phyloP scores from a whole-genome alignment of 2,329 filamentous ascomycete genomes.

The Pseudocercospora musae region DNA sequence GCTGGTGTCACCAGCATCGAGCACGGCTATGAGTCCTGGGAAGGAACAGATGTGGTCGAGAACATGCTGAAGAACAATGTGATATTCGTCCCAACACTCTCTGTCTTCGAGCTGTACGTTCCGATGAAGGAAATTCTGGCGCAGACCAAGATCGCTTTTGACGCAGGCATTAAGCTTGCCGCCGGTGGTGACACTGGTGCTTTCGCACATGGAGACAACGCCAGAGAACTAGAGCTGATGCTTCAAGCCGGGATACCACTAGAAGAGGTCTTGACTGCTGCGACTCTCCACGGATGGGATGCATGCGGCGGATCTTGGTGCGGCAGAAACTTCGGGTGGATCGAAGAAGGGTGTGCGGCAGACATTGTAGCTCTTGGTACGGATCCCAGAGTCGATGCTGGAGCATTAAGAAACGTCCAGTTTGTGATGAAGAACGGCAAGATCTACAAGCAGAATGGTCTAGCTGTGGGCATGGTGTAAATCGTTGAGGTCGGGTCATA shows the following conservation, averaged over 20 bases:
- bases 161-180: constrained; percentile 50
- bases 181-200: constrained; percentile 55
- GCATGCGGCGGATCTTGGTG: constrained; percentile 53
- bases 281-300: constrained; percentile 54
- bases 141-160: constrained; percentile 45
- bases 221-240: constrained; percentile 55
- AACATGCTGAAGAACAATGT: constrained; percentile 45
- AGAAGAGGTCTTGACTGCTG: constrained; percentile 50
- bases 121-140: constrained; percentile 27
- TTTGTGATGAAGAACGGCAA: constrained; percentile 59
- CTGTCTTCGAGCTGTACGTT: constrained; percentile 41
- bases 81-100: constrained; percentile 55
- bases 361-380: constrained; percentile 52
- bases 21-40: constrained; percentile 28
- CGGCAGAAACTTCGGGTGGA: constrained; percentile 52
- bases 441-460: constrained; percentile 45
- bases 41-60: constrained; percentile 42
- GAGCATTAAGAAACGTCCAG: constrained; percentile 46
- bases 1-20: constrained; percentile 36
- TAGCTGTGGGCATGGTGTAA: constrained; percentile 23
- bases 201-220: constrained; percentile 53
- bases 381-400: constrained; percentile 43
- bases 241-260: constrained; percentile 50
- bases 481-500: too few species aligned
- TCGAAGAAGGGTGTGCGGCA: constrained; percentile 49